These are phyloP conservation scores for Bretschneidera sinensis DNA, from an alignment of 345 rosid species.

Conservation along the genomic window DNA sequence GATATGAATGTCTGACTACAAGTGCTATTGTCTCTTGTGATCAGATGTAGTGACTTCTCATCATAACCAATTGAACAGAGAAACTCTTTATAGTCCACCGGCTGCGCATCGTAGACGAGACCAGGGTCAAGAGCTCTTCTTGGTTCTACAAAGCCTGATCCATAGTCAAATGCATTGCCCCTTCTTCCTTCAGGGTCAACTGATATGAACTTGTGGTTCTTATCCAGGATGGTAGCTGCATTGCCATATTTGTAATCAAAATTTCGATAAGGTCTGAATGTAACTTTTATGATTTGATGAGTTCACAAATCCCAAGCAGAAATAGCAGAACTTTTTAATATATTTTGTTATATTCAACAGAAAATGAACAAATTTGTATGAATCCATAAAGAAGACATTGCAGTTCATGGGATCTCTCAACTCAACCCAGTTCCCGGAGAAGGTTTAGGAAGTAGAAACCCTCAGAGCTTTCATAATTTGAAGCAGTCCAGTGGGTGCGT, in stretches of 20 bases:
- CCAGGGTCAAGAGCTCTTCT: conserved; percentile 43
- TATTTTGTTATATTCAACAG: too few relatives aligned
- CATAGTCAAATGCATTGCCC: conserved; percentile 39
- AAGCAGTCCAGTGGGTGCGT: too few relatives aligned
- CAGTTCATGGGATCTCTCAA: too few relatives aligned
- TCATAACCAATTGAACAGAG: conserved; percentile 49
- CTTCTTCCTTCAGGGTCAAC: neutral
- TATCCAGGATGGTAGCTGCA: neutral
- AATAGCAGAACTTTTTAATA: too few relatives aligned
- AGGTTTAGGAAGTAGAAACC: neutral
- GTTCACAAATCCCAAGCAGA: too few relatives aligned
- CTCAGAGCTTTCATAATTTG: neutral
- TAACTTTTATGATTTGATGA: neutral
- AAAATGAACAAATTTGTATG: too few relatives aligned
- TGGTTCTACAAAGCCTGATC: conserved; percentile 49
- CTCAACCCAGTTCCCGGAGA: too few relatives aligned
- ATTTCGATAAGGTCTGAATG: neutral
- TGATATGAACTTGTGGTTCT: neutral
- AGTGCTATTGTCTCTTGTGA: conserved; percentile 46
- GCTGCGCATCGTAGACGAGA: conserved; percentile 37
- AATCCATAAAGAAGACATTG: too few relatives aligned
- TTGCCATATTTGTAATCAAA: neutral
- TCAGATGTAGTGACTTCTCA: conserved; percentile 34
- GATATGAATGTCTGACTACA: conserved; percentile 27
- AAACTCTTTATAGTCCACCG: conserved; percentile 38